Conservation (phyloP, 73 alveolate species). For the Uronychia setigera region DNA sequence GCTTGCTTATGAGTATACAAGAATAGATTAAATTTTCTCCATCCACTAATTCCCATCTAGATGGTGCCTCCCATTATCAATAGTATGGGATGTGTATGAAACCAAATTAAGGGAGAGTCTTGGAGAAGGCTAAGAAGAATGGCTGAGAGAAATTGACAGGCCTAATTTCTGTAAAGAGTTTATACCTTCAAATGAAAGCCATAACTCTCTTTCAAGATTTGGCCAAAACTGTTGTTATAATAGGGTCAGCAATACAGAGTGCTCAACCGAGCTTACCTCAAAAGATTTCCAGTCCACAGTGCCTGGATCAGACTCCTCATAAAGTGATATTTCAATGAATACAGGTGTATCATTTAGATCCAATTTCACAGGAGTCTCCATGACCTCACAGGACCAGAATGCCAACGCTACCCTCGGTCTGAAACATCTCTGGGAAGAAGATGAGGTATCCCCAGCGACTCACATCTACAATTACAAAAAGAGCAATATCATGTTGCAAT, state of each 20-base stretch:
- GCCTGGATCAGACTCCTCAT: not conserved
- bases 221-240: conserved; percentile 9
- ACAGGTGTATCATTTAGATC: not conserved
- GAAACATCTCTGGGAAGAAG: not conserved
- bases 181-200: not conserved
- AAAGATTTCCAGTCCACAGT: not conserved
- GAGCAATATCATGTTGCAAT: conserved; percentile 16
- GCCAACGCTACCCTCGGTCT: not conserved
- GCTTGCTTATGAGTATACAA: conserved; percentile 36
- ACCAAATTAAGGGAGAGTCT: conserved; percentile 10
- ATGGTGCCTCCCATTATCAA: conserved; percentile 43
- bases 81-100: conserved; percentile 5
- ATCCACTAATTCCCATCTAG: conserved; percentile 31
- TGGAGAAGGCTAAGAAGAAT: not conserved
- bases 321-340: not conserved
- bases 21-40: conserved; percentile 10
- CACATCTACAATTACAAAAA: conserved; percentile 7
- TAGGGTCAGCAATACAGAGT: conserved; percentile 36
- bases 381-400: not conserved
- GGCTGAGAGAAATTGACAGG: not conserved
- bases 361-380: not conserved
- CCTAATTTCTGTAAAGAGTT: not conserved
- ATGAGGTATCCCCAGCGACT: not conserved
- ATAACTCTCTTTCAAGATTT: not conserved
- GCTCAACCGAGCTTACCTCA: conserved; percentile 3